Evolutionary conservation across 345 rosid genomes (phyloP), one percentile per base, ranked within the genome.

Genomic region (Ceriops tagal): DNA sequence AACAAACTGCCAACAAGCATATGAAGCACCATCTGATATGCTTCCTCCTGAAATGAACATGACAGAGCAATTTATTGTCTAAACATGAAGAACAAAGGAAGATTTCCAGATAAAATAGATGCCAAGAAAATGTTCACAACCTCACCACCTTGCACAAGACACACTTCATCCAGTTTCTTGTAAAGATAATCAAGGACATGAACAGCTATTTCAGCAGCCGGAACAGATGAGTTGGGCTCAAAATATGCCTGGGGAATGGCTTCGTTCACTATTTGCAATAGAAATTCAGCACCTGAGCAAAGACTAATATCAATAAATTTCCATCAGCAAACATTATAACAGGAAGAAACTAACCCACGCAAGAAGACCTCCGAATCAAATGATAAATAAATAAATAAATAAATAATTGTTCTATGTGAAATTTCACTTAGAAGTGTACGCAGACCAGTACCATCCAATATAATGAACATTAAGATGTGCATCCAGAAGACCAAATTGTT

Each of bases 121-220:
- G 74, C 55, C 34, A 58, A 53, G 66, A 57, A 72, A 74, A 62
- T 19, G 61, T 66, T 61, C 67, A 82, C 92, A 80, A 91, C 97
- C 98, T 93, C 96, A 83, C 96, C 96, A 81, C 90, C 90, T 84
- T 85, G 93, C 62, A 91, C 88, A 60, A 91, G 92, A 75, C 92
- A 89, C 60, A 82, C 86, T 81, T 91, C 88, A 75, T 91, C 97
- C 58, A 93, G 73, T 78, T 80, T 87, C 76, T 75, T 75, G 83
- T 86, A 89, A 74, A 93, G 96, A 83, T 85, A 77, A 78, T 91
- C 93, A 65, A 93, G 89, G 69, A 93, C 67, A 68, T 86, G 92
- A 58, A 79, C 89, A 22, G 88, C 82, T 56, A 84, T 74, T 78
- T 86, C 90, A 77, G 93, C 78, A 27, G 93, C 74, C 20, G 86